A percentile compares a stretch with the other conserved stretches of the same genome.
Evolutionary conservation across 352 stramenopile genomes (phyloP).

Genomic region (Salisapilia sapeloensis): DNA sequence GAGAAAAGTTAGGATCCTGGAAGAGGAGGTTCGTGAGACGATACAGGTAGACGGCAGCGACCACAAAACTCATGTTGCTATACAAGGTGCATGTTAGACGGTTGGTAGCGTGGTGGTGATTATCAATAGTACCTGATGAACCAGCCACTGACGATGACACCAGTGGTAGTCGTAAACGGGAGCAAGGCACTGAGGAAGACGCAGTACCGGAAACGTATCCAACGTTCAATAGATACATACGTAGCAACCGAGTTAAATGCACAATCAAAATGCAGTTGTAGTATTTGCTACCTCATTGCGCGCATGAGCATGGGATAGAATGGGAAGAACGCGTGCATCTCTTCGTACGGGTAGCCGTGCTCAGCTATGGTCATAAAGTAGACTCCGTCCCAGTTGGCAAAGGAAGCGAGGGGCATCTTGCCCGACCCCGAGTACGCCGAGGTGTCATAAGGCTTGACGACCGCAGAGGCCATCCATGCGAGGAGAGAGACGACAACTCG

Average conservation of each 20-base stretch:
- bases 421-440: conserved; percentile 11
- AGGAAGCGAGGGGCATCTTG: conserved; percentile 15
- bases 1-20: conserved; percentile 22
- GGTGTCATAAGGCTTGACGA: conserved; percentile 55
- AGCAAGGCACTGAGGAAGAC: conserved; percentile 5
- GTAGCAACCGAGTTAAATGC: conserved; percentile 1
- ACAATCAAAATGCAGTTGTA: not conserved
- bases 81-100: not conserved
- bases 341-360: conserved; percentile 71
- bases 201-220: not conserved
- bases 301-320: conserved; percentile 47
- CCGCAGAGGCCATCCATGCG: conserved; percentile 14
- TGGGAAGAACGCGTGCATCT: conserved; percentile 74
- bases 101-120: not conserved
- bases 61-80: conserved; percentile 61
- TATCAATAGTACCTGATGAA: conserved; percentile 17
- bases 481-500: conserved; percentile 27
- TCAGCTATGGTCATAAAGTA: conserved; percentile 61
- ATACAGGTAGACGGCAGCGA: conserved; percentile 55
- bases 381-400: conserved; percentile 78
- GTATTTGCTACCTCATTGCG: conserved; percentile 1
- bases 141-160: conserved; percentile 27
- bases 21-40: conserved; percentile 36
- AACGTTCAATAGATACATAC: conserved; percentile 3
- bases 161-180: conserved; percentile 2